Evolutionary conservation across 2,329 filamentous ascomycete species (phyloP).

Genomic region (Daldinia eschscholtzii): DNA sequence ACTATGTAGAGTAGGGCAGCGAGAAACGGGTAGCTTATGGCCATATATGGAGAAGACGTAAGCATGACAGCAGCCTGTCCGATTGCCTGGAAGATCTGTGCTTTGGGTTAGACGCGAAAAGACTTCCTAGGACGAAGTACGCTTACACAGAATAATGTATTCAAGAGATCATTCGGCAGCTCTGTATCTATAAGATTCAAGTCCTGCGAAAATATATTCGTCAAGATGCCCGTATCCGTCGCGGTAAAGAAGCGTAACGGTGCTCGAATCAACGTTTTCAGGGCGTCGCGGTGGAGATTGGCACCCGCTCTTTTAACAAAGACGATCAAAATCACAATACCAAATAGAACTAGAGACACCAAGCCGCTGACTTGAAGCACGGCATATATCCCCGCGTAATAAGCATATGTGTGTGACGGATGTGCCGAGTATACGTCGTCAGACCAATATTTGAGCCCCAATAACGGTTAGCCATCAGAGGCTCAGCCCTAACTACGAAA

Average conservation of each 20-base stretch:
- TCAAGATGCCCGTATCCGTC: background rate
- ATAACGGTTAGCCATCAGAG: too few relatives aligned
- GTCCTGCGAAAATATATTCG: slow-evolving; percentile 4
- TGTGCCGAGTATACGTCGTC: background rate
- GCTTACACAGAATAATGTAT: background rate
- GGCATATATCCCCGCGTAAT: background rate
- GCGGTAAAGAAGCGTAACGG: background rate
- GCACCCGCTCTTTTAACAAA: background rate
- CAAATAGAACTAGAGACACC: background rate
- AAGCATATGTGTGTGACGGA: background rate
- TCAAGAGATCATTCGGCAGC: background rate
- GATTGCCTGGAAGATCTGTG: background rate
- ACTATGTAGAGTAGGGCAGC: background rate
- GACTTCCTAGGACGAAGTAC: too few relatives aligned
- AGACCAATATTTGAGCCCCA: slow-evolving; percentile 5
- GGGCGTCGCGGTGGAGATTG: background rate
- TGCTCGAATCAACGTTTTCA: background rate
- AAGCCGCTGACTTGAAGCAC: background rate
- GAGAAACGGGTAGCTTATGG: background rate
- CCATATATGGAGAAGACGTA: background rate
- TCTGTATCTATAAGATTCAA: slow-evolving; percentile 1
- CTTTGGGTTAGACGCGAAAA: background rate
- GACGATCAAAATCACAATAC: background rate
- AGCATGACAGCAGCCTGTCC: slow-evolving; percentile 4
- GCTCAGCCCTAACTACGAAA: too few relatives aligned